These are phyloP conservation scores for Monosporascus sp. DNA, from an alignment of 2,329 filamentous ascomycete genomes.

Conservation along the genomic window DNA sequence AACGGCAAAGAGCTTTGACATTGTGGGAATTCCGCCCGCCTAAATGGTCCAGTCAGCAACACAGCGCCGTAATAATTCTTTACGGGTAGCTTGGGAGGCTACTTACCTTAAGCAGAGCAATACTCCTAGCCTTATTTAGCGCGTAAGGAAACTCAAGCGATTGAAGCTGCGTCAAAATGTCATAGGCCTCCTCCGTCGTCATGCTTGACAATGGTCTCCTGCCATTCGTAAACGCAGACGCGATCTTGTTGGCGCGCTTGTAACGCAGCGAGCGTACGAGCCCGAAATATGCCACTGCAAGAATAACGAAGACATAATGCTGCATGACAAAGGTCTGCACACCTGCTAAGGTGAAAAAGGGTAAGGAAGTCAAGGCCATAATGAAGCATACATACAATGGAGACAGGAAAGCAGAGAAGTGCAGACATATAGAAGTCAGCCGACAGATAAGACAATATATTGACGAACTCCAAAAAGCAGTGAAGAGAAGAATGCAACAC, in stretches of 20 bases:
- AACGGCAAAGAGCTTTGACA: slow-evolving; percentile 2
- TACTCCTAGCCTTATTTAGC: neutral
- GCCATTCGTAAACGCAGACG: neutral
- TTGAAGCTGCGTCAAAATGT: neutral
- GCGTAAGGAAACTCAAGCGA: neutral
- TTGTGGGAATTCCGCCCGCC: neutral
- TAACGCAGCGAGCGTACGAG: neutral
- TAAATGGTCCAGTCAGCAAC: neutral
- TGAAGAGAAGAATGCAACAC: no score
- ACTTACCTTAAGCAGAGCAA: neutral
- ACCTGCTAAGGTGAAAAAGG: no score
- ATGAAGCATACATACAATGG: no score
- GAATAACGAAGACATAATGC: no score
- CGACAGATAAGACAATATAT: no score
- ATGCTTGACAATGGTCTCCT: neutral
- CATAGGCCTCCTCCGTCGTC: neutral
- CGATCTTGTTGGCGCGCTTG: neutral
- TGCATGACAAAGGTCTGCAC: no score
- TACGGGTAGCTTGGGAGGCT: fast-evolving
- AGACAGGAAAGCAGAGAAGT: no score
- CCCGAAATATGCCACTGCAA: no score
- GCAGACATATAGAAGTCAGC: no score
- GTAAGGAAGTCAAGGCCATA: no score
- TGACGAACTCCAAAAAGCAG: no score
- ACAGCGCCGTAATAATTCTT: neutral